Conservation (phyloP, 78 protist genomes). For the slime mould (Dictyostelium discoideum) region DNA sequence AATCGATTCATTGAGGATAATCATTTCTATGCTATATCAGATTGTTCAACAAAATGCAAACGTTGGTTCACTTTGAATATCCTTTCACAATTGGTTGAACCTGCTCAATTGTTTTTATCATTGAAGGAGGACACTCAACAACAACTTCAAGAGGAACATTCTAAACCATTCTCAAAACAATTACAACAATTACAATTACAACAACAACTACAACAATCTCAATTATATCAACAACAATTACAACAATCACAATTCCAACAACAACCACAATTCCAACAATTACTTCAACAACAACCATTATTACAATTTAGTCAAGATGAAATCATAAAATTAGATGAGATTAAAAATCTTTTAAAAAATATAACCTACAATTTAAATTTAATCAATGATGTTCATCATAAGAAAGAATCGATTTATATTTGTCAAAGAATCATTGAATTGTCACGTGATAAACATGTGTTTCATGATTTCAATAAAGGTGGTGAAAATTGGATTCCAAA, state of each 20-base stretch:
- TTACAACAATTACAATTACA: neutral
- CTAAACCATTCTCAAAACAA: neutral
- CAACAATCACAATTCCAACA: neutral
- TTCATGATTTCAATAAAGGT: conserved; percentile 22
- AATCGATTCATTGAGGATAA: neutral
- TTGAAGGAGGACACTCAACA: conserved; percentile 11
- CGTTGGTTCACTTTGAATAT: conserved; percentile 45
- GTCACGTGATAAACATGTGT: conserved; percentile 40
- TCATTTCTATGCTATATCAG: neutral
- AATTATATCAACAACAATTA: neutral
- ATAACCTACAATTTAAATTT: conserved; percentile 17
- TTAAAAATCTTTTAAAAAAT: conserved; percentile 21
- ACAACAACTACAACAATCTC: neutral
- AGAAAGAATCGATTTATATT: conserved; percentile 15
- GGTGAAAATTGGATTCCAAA: neutral
- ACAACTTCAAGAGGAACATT: conserved; percentile 1
- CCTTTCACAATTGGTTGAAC: conserved; percentile 5
- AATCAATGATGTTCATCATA: conserved; percentile 65
- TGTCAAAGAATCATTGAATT: conserved; percentile 42
- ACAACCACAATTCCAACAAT: neutral
- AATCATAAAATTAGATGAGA: neutral
- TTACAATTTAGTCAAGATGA: neutral
- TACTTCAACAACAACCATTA: neutral
- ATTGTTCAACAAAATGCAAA: conserved; percentile 6
- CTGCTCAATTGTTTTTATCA: conserved; percentile 19